These are phyloP conservation scores for Tylopilus vinaceipallidus DNA, from an alignment of 768 basidiomycete species.

Conservation along the genomic window DNA sequence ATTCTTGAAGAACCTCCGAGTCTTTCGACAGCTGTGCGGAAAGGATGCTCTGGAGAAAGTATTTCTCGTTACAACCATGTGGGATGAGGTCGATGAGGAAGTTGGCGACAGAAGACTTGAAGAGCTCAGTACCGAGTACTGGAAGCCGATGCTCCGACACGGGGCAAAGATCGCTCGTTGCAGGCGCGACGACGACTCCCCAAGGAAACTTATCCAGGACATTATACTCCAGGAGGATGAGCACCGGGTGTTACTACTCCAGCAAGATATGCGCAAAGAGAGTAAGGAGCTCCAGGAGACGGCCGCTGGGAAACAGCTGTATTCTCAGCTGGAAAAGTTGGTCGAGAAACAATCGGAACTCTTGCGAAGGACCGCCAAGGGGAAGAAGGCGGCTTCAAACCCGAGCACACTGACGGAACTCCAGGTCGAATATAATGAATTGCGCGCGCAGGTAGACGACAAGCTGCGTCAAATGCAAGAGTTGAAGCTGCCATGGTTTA, in stretches of 20 bases:
- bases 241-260: neutral
- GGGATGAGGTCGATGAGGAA: constrained; percentile 28
- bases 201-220: constrained; percentile 4
- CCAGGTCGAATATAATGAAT: too few species aligned
- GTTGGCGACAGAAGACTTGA: constrained; percentile 18
- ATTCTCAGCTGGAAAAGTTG: too few species aligned
- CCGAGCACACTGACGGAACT: too few species aligned
- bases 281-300: neutral
- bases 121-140: neutral
- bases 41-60: constrained; percentile 30
- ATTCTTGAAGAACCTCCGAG: constrained; percentile 31
- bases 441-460: too few species aligned
- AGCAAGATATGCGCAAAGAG: constrained; percentile 4
- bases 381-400: too few species aligned
- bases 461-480: too few species aligned
- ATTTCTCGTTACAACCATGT: constrained; percentile 38
- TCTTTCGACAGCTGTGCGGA: constrained; percentile 33
- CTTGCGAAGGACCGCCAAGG: too few species aligned
- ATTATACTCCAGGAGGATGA: neutral
- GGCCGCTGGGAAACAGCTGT: neutral
- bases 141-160: neutral
- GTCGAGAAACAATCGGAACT: too few species aligned
- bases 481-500: too few species aligned
- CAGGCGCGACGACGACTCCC: constrained; percentile 6
- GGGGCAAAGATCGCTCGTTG: constrained; percentile 13